Conservation (phyloP, 768 basidiomycete species). For the Cytidiella melzeri region DNA sequence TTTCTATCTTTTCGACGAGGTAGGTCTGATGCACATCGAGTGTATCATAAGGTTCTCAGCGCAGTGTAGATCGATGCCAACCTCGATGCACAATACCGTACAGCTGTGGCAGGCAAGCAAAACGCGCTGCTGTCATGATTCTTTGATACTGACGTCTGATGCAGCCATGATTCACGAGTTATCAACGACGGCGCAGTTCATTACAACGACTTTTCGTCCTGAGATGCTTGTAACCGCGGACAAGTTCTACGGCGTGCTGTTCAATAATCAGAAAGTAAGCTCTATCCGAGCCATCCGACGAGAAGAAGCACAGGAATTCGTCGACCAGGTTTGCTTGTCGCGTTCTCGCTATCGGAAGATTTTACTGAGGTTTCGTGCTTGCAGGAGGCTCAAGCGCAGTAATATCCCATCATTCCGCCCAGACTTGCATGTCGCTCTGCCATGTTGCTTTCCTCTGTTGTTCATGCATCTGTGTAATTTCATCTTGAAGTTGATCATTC, state of each 20-base stretch:
- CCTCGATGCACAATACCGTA: conserved; percentile 94
- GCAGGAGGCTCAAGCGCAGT: conserved; percentile 47
- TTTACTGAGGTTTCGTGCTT: not conserved
- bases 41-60: not conserved
- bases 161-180: conserved; percentile 92
- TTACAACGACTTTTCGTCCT: conserved; percentile 96
- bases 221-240: conserved; percentile 96
- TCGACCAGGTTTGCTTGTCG: conserved; percentile 64
- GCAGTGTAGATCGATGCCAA: conserved; percentile 84
- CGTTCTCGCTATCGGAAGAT: conserved; percentile 5
- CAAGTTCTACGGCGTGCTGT: conserved; percentile 95
- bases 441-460: not conserved
- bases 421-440: not conserved
- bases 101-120: conserved; percentile 84
- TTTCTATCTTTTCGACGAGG: conserved; percentile 99
- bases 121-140: not conserved
- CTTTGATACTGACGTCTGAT: not conserved
- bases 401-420: conserved; percentile 7
- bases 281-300: conserved; percentile 81
- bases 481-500: too few relatives aligned
- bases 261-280: conserved; percentile 93
- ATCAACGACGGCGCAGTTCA: conserved; percentile 85
- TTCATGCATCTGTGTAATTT: too few relatives aligned
- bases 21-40: not conserved
- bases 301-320: conserved; percentile 91